Conservation (phyloP, 495 filamentous ascomycete genomes). For the Aeminium ludgeri region DNA sequence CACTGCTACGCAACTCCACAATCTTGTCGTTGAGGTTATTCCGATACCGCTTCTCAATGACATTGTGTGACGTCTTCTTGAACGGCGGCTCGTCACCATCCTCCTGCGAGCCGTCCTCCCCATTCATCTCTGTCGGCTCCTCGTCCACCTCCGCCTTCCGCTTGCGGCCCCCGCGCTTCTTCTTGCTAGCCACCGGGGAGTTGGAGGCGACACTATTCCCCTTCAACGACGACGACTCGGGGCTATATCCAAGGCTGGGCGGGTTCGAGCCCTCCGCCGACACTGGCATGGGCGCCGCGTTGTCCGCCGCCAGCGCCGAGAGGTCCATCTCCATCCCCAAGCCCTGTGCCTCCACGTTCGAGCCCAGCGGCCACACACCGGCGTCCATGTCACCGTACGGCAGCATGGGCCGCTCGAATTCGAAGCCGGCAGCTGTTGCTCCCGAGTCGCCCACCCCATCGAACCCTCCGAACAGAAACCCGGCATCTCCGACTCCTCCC, state of each 20-base stretch:
- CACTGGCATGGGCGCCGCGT: background rate
- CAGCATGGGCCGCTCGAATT: slow-evolving; percentile 4
- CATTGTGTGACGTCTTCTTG: slow-evolving; percentile 92
- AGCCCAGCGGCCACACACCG: slow-evolving; percentile 3
- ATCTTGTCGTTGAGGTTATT: slow-evolving; percentile 97
- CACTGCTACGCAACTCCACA: slow-evolving; percentile 70
- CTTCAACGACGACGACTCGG: slow-evolving; percentile 12
- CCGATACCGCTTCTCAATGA: slow-evolving; percentile 93
- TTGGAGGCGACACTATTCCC: slow-evolving; percentile 18
- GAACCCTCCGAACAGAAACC: slow-evolving; percentile 4
- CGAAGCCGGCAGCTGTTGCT: slow-evolving; percentile 4
- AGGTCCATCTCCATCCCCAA: too few relatives aligned
- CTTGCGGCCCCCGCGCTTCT: slow-evolving; percentile 29
- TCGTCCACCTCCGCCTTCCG: slow-evolving; percentile 49
- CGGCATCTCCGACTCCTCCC: background rate
- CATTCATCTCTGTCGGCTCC: slow-evolving; percentile 22
- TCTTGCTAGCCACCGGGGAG: slow-evolving; percentile 19
- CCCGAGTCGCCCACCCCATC: too few relatives aligned
- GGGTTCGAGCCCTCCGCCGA: slow-evolving; percentile 13
- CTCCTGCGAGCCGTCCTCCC: slow-evolving; percentile 28
- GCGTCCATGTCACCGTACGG: slow-evolving; percentile 5
- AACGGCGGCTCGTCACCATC: slow-evolving; percentile 52
- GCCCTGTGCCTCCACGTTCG: slow-evolving; percentile 7
- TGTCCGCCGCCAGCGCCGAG: slow-evolving; percentile 16
- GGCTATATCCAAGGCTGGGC: slow-evolving; percentile 22